These are phyloP conservation scores for Hebeloma cylindrosporum DNA, from an alignment of 768 basidiomycete genomes.

Conservation along the genomic window DNA sequence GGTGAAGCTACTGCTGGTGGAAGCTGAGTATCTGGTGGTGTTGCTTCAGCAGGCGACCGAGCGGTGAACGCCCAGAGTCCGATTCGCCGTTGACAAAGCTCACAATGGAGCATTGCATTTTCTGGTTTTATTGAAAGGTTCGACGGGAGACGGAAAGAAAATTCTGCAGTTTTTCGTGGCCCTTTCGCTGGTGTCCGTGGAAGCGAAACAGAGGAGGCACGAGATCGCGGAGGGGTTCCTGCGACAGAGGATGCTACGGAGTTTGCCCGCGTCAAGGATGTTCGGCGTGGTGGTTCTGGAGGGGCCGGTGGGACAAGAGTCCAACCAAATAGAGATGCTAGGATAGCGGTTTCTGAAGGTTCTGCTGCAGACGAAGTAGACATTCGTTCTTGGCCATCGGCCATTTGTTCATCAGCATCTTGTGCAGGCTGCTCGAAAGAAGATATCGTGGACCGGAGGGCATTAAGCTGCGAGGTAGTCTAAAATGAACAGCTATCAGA, in stretches of 20 bases:
- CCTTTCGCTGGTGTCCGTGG: constrained; percentile 16
- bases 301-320: constrained; percentile 36
- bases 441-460: constrained; percentile 48
- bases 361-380: constrained; percentile 2
- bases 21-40: constrained; percentile 3
- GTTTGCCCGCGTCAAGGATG: constrained; percentile 33
- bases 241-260: constrained; percentile 31
- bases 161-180: constrained; percentile 14
- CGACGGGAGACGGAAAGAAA: constrained; percentile 29
- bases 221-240: constrained; percentile 33
- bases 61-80: constrained; percentile 73
- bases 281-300: constrained; percentile 29
- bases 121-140: constrained; percentile 37
- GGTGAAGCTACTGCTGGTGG: not conserved
- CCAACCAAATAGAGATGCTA: constrained; percentile 55
- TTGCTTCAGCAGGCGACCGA: constrained; percentile 17
- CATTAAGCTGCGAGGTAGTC: constrained; percentile 58
- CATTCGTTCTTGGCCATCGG: constrained; percentile 4
- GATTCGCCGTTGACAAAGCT: constrained; percentile 73
- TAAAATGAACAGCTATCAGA: constrained; percentile 25
- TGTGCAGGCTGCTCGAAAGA: constrained; percentile 28
- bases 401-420: constrained; percentile 11
- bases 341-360: constrained; percentile 41
- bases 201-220: constrained; percentile 34
- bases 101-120: constrained; percentile 59